Conservation (phyloP, 2,329 filamentous ascomycete genomes). For the Xylaria hypoxylon region DNA sequence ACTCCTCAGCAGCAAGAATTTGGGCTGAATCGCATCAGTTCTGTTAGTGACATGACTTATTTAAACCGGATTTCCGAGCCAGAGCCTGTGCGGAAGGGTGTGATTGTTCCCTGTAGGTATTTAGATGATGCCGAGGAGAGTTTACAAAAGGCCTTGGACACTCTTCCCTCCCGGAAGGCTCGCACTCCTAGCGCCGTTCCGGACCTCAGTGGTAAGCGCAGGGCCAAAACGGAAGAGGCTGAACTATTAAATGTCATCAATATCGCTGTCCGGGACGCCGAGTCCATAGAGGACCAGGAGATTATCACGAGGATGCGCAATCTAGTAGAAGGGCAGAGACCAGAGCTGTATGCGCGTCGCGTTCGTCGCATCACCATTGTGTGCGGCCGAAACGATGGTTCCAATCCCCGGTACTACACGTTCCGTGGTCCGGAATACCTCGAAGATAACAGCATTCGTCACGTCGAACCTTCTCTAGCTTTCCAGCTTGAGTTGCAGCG, state of each 20-base stretch:
- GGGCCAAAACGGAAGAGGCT: conserved; percentile 70
- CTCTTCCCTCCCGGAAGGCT: conserved; percentile 77
- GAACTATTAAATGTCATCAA: conserved; percentile 94
- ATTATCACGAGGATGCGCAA: conserved; percentile 79
- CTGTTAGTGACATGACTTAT: conserved; percentile 97
- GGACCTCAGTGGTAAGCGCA: conserved; percentile 80
- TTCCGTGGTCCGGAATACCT: conserved; percentile 92
- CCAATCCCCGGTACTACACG: conserved; percentile 96
- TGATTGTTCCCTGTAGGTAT: conserved; percentile 92
- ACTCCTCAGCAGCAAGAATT: conserved; percentile 72
- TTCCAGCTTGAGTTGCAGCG: conserved; percentile 98
- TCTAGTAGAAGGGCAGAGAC: conserved; percentile 83
- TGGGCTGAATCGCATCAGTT: conserved; percentile 84
- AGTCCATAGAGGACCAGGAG: conserved; percentile 84
- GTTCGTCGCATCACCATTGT: conserved; percentile 96
- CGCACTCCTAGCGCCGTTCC: conserved; percentile 71
- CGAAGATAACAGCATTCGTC: conserved; percentile 95
- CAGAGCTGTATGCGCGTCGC: conserved; percentile 82
- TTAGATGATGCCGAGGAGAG: conserved; percentile 93
- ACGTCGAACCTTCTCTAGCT: conserved; percentile 94
- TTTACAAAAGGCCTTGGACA: conserved; percentile 84
- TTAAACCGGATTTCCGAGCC: conserved; percentile 76
- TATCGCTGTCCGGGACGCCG: conserved; percentile 88
- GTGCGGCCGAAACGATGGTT: conserved; percentile 92
- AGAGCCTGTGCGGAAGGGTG: conserved; percentile 89